Evolutionary conservation across 345 rosid genomes (phyloP), one percentile per base, ranked within the genome.

Genomic region (Triadica sebifera): DNA sequence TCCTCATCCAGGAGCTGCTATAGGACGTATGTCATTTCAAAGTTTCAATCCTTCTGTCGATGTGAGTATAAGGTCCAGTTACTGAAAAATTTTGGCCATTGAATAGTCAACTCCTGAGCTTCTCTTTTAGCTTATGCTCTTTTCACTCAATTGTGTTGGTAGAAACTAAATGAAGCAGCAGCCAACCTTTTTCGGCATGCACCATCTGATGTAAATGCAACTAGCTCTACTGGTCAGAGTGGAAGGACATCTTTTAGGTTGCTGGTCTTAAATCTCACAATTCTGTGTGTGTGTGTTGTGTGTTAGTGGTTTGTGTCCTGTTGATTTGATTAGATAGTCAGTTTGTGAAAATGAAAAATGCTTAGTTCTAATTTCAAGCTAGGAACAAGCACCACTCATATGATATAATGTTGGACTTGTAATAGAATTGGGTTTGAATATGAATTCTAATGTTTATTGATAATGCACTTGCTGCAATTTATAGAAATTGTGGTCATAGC

Each of bases 1-100:
- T 87, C 99, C 98, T 39, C 93, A 81, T 76, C 98, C 98, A 38
- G 91, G 90, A 75, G 93, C 93, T 51, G 62, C 74, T 62, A 66
- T 84, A n/a, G 99, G 98, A 45, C 92, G 98, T 71, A 89, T 96
- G 96, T 96, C 99, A 49, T 95, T 95, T 85, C 89, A 81, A 75
- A 90, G 91, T 82, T 96, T 93, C 82, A 93, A 91, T 83, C 97
- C 99, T 65, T 85, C 91, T 71, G 85, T 90, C 53, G 96, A 96
- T 89, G 97, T 89, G 88, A 86, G 97, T 90, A 77, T 81, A 66
- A 49, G 74, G 71, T 63, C 49, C 24, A 24, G 65, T 75, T 73
- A 55, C 74, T 71, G 19, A 39, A 61, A 46, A 6, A 63, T 79
- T 71, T 84, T 74, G n/a, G n/a, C n/a, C 45, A 6, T 51, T 71